phyloP scores from a whole-genome alignment of 495 filamentous ascomycete species.

The Immersiella caudata region DNA sequence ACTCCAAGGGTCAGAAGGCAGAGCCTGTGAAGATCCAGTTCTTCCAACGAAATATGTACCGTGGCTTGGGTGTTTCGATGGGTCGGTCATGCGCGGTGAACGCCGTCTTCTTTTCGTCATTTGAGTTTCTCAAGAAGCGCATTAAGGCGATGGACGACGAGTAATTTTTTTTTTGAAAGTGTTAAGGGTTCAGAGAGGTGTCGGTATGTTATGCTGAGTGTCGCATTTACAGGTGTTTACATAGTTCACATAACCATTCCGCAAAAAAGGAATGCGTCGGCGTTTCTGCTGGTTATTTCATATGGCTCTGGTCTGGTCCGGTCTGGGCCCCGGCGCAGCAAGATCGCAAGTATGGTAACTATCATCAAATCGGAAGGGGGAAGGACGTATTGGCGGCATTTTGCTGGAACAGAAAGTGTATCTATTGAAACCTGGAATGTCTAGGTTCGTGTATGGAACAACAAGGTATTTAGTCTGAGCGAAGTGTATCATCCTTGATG shows the following conservation, averaged over 20 bases:
- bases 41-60: constrained; percentile 72
- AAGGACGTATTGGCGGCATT: neutral
- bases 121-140: constrained; percentile 74
- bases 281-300: neutral
- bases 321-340: neutral
- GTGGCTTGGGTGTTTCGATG: constrained; percentile 79
- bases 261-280: neutral
- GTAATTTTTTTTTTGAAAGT: too few relatives aligned
- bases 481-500: neutral
- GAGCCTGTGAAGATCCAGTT: constrained; percentile 69
- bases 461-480: neutral
- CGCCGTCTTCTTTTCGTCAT: constrained; percentile 77
- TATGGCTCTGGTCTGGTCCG: neutral
- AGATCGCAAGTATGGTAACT: neutral
- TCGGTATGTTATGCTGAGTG: neutral
- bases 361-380: neutral
- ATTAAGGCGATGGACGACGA: constrained; percentile 60
- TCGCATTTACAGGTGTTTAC: constrained; percentile 1
- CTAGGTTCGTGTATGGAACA: neutral
- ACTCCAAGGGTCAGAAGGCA: constrained; percentile 60
- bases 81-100: constrained; percentile 72
- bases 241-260: neutral
- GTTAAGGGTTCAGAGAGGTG: neutral
- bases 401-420: neutral
- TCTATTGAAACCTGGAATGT: neutral